Evolutionary conservation across 805 yeast genomes (phyloP), one percentile per base, ranked within the genome.

Genomic region (Saccharomyces jurei): DNA sequence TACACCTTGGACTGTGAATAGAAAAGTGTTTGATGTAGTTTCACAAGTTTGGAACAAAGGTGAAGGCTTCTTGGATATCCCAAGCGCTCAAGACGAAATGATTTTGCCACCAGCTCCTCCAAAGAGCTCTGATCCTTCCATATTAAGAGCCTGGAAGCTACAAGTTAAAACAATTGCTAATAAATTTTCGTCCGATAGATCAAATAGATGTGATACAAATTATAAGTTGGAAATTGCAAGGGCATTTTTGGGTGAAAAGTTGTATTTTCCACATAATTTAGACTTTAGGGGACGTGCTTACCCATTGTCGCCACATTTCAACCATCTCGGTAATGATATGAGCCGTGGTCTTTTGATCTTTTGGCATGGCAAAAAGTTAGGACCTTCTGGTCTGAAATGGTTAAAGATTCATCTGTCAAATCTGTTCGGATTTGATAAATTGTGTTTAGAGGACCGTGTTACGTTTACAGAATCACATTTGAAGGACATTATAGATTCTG

Each of bases 171-270:
- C 74, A 41, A 62, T 81, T 8, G 77, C 83, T 22, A 80, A 82
- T 58, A 84, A 81, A 47, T 83, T 83, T 56, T 81, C 87, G 10
- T 75, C 85, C 25, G 76, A 79, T 58, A 82, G 94, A 69, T 91
- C 98, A 0, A 87, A 85, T 67, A 81, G 99, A 69, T 94, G 99
- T 74, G 97, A 91, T 70, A 78, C 88, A 58, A 92, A 94, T 68
- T 94, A 94, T 70, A 94, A 89, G 68, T 73, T 94, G 52, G 99
- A 94, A 70, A 89, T 94, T 66, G 98, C 99, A 0, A 79, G 98
- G 59, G 97, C 96, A 0, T 89, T 86, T 70, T 71, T 86, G 27
- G 95, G 95, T 26, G 94, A 87, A 67, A 78, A 78, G 61, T 79
- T 87, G 62, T 86, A 79, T 65, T 87, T 87, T 74, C 94, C 95